Conservation (phyloP, 495 filamentous ascomycete genomes). For the Penicillium soppii region DNA sequence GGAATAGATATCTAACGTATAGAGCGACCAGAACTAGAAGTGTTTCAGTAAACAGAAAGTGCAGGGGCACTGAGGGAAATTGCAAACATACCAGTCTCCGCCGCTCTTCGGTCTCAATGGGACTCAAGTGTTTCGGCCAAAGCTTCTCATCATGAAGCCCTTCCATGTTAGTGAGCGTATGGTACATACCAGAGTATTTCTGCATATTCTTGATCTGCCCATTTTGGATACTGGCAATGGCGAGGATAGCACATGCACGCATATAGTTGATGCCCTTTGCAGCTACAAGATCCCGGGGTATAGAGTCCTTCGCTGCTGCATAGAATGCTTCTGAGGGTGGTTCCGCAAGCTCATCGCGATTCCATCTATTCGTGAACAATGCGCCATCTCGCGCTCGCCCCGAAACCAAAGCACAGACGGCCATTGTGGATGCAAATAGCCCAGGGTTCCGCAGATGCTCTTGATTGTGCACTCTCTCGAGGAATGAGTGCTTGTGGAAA, state of each 20-base stretch:
- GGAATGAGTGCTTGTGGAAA: conserved; percentile 45
- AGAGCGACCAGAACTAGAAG: conserved; percentile 52
- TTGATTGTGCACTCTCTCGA: conserved; percentile 31
- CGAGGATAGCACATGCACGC: conserved; percentile 45
- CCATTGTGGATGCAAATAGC: conserved; percentile 50
- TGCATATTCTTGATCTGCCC: conserved; percentile 48
- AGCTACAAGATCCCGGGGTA: conserved; percentile 36
- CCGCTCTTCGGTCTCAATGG: conserved; percentile 47
- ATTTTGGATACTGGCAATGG: conserved; percentile 48
- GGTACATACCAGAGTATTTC: conserved; percentile 47
- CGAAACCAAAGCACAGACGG: conserved; percentile 47
- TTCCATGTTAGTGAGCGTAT: conserved; percentile 43
- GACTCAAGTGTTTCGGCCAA: conserved; percentile 44
- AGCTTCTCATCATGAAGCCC: conserved; percentile 48
- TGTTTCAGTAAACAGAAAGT: background rate
- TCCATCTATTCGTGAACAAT: conserved; percentile 28
- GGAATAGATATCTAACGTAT: conserved; percentile 50
- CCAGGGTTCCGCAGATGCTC: conserved; percentile 41
- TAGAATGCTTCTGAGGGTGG: conserved; percentile 46
- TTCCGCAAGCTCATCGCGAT: conserved; percentile 25
- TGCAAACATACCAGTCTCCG: conserved; percentile 40
- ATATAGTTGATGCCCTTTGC: conserved; percentile 44
- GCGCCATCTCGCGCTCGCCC: conserved; percentile 49
- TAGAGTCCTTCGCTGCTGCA: conserved; percentile 39
- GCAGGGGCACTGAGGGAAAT: background rate